Evolutionary conservation across 148 eudicot genomes (phyloP).

Genomic region (Vaccinium myrtillus): DNA sequence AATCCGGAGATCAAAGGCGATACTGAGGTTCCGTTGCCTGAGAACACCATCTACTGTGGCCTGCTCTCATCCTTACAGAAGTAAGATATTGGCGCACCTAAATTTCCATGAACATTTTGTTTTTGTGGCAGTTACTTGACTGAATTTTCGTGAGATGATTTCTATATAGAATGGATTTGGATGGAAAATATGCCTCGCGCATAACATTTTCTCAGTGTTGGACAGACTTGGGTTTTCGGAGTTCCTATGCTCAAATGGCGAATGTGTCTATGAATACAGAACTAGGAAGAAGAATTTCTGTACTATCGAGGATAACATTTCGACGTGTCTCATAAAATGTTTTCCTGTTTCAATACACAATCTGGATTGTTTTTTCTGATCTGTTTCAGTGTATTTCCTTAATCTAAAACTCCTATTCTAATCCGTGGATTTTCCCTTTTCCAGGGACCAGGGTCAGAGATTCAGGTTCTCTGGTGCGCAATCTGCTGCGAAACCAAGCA

Average conservation of each 20-base stretch:
- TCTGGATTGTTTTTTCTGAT: background rate
- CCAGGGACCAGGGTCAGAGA: conserved; percentile 82
- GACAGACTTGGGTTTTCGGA: background rate
- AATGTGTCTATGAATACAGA: background rate
- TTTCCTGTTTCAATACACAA: background rate
- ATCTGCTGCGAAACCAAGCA: conserved; percentile 24
- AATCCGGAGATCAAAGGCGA: conserved; percentile 61
- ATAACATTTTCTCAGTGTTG: background rate
- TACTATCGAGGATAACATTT: background rate
- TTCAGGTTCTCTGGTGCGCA: conserved; percentile 58
- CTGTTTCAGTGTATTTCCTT: background rate
- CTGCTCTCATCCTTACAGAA: conserved; percentile 64
- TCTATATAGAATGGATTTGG: background rate
- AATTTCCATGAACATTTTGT: background rate
- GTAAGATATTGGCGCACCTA: conserved; percentile 36
- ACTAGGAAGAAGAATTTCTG: background rate
- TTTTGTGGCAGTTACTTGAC: background rate
- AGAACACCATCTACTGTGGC: conserved; percentile 81
- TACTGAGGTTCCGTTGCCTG: conserved; percentile 65
- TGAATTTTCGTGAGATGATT: background rate
- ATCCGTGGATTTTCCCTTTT: background rate
- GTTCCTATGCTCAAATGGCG: background rate
- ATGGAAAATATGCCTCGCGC: background rate
- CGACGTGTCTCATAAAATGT: background rate
- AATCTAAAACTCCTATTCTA: background rate